Evolutionary conservation across 1,139 yeast genomes (phyloP).

Genomic region (Hyphopichia wangnamkhiaoensis): DNA sequence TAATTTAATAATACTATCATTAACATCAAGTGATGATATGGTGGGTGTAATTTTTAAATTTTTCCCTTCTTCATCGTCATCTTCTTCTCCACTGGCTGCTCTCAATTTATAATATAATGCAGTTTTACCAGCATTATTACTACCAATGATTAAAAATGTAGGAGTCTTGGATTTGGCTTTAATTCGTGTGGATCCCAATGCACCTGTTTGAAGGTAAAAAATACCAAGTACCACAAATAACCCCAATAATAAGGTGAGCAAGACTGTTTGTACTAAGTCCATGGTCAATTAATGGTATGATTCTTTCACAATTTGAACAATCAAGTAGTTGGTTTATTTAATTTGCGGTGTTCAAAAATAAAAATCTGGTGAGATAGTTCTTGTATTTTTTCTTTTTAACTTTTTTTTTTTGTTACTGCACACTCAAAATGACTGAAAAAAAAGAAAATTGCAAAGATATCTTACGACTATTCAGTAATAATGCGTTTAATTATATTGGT

Average conservation of each 20-base stretch:
- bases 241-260: slow-evolving; percentile 26
- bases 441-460: too few relatives aligned
- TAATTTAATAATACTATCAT: slow-evolving; percentile 26
- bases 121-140: slow-evolving; percentile 76
- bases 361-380: too few relatives aligned
- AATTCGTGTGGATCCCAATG: slow-evolving; percentile 5
- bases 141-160: slow-evolving; percentile 71
- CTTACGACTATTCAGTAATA: too few relatives aligned
- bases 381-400: too few relatives aligned
- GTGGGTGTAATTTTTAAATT: slow-evolving; percentile 25
- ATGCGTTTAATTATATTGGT: too few relatives aligned
- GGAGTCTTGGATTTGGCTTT: slow-evolving; percentile 37
- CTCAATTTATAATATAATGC: slow-evolving; percentile 47
- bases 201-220: slow-evolving; percentile 21
- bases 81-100: slow-evolving; percentile 12
- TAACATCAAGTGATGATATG: slow-evolving; percentile 47
- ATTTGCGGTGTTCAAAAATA: too few relatives aligned
- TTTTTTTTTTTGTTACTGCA: too few relatives aligned
- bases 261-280: slow-evolving; percentile 26
- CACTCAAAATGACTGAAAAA: too few relatives aligned
- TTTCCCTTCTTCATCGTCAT: slow-evolving; percentile 4
- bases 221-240: slow-evolving; percentile 21
- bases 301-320: too few relatives aligned
- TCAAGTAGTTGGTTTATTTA: too few relatives aligned
- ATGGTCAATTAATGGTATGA: too few relatives aligned